Evolutionary conservation across 2,329 filamentous ascomycete genomes (phyloP).

Genomic region (Botrytis fragariae): DNA sequence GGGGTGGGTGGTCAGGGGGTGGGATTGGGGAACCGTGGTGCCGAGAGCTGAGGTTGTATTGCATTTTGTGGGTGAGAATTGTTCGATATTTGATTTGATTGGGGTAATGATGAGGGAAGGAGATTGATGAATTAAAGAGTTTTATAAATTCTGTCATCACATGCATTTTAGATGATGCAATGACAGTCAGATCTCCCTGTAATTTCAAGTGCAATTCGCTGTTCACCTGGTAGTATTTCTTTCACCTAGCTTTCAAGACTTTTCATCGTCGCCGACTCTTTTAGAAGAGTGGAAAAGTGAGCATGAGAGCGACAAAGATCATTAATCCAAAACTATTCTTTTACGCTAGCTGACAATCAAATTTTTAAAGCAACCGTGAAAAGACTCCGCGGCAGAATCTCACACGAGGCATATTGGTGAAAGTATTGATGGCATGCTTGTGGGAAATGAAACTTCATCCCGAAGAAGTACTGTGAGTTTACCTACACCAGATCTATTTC

Average conservation of each 20-base stretch:
- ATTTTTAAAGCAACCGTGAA: not conserved
- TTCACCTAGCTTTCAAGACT: not conserved
- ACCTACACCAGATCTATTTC: not conserved
- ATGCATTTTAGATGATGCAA: not conserved
- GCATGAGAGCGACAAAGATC: not conserved
- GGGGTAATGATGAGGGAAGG: not conserved
- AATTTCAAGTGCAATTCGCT: not conserved
- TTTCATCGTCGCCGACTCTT: not conserved
- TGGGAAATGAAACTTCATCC: not conserved
- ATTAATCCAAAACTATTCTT: not conserved
- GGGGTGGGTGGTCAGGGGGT: constrained; percentile 2
- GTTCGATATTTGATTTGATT: not conserved
- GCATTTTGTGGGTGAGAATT: not conserved
- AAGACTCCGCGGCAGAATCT: not conserved
- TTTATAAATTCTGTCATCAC: not conserved
- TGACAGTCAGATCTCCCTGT: not conserved
- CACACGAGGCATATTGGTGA: not conserved
- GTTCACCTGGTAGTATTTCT: not conserved
- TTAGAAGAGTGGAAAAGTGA: not conserved
- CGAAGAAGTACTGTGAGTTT: not conserved
- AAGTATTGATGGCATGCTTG: no score
- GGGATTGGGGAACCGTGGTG: not conserved
- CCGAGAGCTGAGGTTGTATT: not conserved
- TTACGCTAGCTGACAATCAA: not conserved
- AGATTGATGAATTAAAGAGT: not conserved